A percentile compares a stretch with the other conserved stretches of the same genome.
These are phyloP conservation scores for Triticum urartu DNA, from an alignment of 176 grass and related monocot genomes.

Conservation along the genomic window DNA sequence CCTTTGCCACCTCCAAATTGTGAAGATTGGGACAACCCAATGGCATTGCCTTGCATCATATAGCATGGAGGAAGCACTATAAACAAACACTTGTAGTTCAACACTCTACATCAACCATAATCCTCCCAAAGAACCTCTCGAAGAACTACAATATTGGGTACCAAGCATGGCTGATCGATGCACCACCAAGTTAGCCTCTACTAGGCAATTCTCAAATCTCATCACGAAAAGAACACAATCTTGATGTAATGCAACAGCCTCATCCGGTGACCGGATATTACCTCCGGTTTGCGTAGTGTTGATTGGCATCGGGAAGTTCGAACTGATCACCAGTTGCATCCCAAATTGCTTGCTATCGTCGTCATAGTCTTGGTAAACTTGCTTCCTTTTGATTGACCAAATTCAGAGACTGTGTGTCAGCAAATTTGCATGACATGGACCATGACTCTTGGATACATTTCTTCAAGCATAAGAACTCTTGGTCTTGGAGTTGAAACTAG, in stretches of 20 bases:
- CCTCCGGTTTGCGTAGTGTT: background rate
- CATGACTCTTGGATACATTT: background rate
- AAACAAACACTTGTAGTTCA: too few species aligned
- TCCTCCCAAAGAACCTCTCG: too few species aligned
- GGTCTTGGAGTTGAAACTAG: background rate
- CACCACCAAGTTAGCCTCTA: background rate
- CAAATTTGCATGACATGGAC: background rate
- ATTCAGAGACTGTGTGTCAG: background rate
- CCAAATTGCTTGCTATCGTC: background rate
- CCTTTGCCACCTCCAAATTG: too few species aligned
- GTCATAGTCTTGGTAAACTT: background rate
- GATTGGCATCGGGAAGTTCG: background rate
- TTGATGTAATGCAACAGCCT: background rate
- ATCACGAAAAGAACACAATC: background rate
- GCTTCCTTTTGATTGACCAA: background rate
- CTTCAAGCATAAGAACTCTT: too few species aligned
- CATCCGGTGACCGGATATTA: background rate
- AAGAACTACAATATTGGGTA: too few species aligned
- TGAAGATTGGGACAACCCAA: too few species aligned
- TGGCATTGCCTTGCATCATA: too few species aligned
- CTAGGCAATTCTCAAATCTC: background rate
- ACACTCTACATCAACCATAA: too few species aligned
- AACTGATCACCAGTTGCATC: background rate
- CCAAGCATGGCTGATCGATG: background rate
- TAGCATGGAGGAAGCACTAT: too few species aligned